phyloP scores from a whole-genome alignment of 2,329 filamentous ascomycete genomes.

The Chaetomium sp. region DNA sequence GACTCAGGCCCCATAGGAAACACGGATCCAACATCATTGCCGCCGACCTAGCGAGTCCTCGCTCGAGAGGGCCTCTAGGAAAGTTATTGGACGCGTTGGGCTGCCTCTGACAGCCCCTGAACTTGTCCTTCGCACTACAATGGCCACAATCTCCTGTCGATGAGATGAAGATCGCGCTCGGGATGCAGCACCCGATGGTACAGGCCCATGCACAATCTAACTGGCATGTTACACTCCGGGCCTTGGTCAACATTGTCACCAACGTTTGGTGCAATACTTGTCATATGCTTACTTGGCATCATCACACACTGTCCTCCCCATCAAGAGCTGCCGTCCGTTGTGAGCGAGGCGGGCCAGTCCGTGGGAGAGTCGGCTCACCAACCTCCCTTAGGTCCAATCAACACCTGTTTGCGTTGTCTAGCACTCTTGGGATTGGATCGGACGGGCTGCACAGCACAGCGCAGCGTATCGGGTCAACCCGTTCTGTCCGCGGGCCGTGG shows the following conservation, averaged over 20 bases:
- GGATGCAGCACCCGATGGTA: conserved; percentile 21
- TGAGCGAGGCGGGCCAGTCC: background rate
- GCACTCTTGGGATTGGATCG: background rate
- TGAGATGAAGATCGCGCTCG: conserved; percentile 8
- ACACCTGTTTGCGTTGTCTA: background rate
- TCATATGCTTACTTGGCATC: background rate
- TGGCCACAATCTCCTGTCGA: background rate
- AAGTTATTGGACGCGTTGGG: background rate
- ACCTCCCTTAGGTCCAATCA: background rate
- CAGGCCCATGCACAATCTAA: conserved; percentile 8
- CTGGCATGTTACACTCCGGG: conserved; percentile 12
- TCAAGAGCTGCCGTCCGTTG: background rate
- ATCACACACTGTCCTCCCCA: background rate
- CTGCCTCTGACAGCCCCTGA: background rate
- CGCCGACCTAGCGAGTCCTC: background rate
- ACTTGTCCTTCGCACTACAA: conserved; percentile 4
- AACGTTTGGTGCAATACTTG: background rate
- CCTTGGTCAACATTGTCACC: background rate
- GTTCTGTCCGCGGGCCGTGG: background rate
- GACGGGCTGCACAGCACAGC: background rate
- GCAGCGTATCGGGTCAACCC: background rate
- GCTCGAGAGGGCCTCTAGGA: background rate
- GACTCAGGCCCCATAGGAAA: background rate
- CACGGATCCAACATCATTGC: background rate
- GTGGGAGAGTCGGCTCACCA: background rate